phyloP scores from a whole-genome alignment of 2,329 filamentous ascomycete genomes.

The Pseudogymnoascus sp. region DNA sequence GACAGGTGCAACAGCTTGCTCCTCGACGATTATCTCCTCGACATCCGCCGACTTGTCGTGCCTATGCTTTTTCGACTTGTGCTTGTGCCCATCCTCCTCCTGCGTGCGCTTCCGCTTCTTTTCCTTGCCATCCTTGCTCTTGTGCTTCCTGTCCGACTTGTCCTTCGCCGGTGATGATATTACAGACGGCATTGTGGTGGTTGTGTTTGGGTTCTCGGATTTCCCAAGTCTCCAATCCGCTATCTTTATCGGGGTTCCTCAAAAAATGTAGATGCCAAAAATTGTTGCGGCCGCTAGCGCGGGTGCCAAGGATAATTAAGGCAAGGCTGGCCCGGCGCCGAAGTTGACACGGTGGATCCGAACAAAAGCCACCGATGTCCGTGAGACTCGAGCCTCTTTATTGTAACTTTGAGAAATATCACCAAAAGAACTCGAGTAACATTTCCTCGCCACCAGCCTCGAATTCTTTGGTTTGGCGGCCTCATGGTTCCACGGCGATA shows the following conservation, averaged over 20 bases:
- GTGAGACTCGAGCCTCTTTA: background rate
- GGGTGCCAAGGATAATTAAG: slow-evolving; percentile 16
- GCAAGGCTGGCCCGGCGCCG: slow-evolving; percentile 9
- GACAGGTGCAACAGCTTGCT: slow-evolving; percentile 9
- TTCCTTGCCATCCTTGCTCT: slow-evolving; percentile 29
- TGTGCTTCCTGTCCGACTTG: slow-evolving; percentile 27
- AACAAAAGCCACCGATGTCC: background rate
- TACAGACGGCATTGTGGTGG: slow-evolving; percentile 12
- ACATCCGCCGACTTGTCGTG: slow-evolving; percentile 36
- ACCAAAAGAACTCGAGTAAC: background rate
- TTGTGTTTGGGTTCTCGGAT: slow-evolving; percentile 1
- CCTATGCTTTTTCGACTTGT: slow-evolving; percentile 37
- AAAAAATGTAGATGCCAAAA: slow-evolving; percentile 9
- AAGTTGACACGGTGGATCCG: slow-evolving; percentile 4
- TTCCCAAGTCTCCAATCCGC: slow-evolving; percentile 3
- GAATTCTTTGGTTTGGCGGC: background rate
- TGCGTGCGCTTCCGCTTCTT: slow-evolving; percentile 34
- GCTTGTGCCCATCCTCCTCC: slow-evolving; percentile 34
- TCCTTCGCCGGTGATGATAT: slow-evolving; percentile 12
- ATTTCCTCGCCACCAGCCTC: background rate
- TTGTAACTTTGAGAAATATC: background rate
- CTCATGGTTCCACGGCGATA: background rate
- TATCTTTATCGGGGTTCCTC: slow-evolving; percentile 5
- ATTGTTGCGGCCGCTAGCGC: slow-evolving; percentile 19
- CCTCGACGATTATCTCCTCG: slow-evolving; percentile 17